Evolutionary conservation across 1,139 yeast species (phyloP).

Genomic region (Blastobotrys indianensis): DNA sequence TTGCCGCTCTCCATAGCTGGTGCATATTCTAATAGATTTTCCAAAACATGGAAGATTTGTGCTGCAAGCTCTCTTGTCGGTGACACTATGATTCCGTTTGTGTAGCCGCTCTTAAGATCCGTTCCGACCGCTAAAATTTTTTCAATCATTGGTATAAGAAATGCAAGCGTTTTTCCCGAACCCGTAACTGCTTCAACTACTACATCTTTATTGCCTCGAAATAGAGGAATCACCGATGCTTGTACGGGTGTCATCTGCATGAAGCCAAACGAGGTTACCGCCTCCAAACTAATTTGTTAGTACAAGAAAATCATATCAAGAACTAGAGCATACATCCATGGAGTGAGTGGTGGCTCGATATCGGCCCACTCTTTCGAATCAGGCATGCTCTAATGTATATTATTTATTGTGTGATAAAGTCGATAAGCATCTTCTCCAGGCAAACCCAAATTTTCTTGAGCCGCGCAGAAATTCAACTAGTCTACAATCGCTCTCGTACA

Average conservation of each 20-base stretch:
- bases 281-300: slow-evolving; percentile 39
- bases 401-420: slow-evolving; percentile 10
- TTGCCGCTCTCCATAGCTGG: slow-evolving; percentile 41
- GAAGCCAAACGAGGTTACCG: slow-evolving; percentile 68
- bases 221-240: slow-evolving; percentile 87
- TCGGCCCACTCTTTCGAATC: slow-evolving; percentile 29
- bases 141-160: slow-evolving; percentile 77
- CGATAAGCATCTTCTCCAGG: neutral
- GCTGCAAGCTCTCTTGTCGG: slow-evolving; percentile 92
- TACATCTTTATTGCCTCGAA: slow-evolving; percentile 86
- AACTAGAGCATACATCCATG: slow-evolving; percentile 27
- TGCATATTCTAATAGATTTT: slow-evolving; percentile 51
- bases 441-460: slow-evolving; percentile 5
- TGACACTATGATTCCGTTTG: slow-evolving; percentile 66
- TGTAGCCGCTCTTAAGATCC: slow-evolving; percentile 42
- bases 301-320: neutral
- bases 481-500: slow-evolving; percentile 1
- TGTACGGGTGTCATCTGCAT: slow-evolving; percentile 94
- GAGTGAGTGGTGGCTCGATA: slow-evolving; percentile 24
- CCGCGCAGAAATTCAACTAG: slow-evolving; percentile 3
- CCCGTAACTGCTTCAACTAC: slow-evolving; percentile 96
- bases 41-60: slow-evolving; percentile 69
- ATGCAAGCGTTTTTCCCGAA: slow-evolving; percentile 90
- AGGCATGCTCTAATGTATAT: slow-evolving; percentile 4
- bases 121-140: slow-evolving; percentile 38